phyloP scores from a whole-genome alignment of 2,329 filamentous ascomycete species.

The Talaromyces sp. region DNA sequence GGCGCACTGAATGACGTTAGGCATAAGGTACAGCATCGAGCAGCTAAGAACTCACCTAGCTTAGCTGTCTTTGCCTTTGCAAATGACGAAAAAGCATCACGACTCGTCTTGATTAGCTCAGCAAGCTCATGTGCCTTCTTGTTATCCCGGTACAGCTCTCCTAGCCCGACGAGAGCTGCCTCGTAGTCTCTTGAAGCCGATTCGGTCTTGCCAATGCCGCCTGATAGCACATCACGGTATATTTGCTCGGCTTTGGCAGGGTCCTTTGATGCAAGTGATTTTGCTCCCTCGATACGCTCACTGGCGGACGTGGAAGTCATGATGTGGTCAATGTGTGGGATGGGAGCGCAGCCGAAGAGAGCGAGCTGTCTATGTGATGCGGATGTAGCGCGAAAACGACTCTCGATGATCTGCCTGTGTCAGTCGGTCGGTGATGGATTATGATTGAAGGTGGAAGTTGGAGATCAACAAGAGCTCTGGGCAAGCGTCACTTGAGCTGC shows the following conservation, averaged over 20 bases:
- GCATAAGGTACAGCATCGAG: neutral
- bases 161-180: slow-evolving; percentile 78
- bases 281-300: slow-evolving; percentile 79
- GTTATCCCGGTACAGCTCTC: slow-evolving; percentile 82
- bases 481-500: slow-evolving; percentile 13
- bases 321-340: slow-evolving; percentile 23
- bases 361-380: slow-evolving; percentile 16
- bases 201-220: slow-evolving; percentile 80
- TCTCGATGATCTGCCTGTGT: neutral
- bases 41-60: slow-evolving; percentile 64
- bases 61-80: slow-evolving; percentile 99
- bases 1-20: slow-evolving; percentile 65
- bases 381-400: neutral
- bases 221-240: slow-evolving; percentile 86
- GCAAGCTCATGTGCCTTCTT: slow-evolving; percentile 82
- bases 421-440: neutral
- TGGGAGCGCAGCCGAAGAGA: slow-evolving; percentile 1
- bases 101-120: slow-evolving; percentile 82
- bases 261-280: slow-evolving; percentile 75
- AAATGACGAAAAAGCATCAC: slow-evolving; percentile 89
- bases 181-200: slow-evolving; percentile 89
- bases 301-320: slow-evolving; percentile 54
- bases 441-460: slow-evolving; percentile 2
- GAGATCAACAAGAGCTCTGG: slow-evolving; percentile 8
- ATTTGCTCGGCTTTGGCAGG: slow-evolving; percentile 79